Conservation (phyloP, 257 asterid genomes). For the Marsdenia floribunda region DNA sequence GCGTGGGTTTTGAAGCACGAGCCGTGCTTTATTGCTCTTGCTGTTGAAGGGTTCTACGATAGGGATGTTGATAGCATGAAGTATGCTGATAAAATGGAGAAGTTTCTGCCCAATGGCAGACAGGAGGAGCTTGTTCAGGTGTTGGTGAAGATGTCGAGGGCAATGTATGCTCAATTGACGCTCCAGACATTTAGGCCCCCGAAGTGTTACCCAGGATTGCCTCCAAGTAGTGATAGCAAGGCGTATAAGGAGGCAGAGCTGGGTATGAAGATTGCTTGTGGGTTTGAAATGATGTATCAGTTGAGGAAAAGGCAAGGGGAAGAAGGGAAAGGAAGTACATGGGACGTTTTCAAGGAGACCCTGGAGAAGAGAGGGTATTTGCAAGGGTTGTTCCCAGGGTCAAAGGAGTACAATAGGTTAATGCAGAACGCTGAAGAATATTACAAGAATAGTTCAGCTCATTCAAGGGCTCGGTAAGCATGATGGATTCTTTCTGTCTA, state of each 20-base stretch:
- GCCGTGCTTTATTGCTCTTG: constrained; percentile 57
- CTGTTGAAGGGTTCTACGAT: constrained; percentile 84
- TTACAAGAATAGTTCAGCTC: constrained; percentile 54
- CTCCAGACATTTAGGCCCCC: constrained; percentile 90
- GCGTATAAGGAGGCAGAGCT: constrained; percentile 75
- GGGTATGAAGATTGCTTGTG: constrained; percentile 90
- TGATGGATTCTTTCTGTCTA: neutral
- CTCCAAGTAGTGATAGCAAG: constrained; percentile 50
- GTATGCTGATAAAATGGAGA: constrained; percentile 71
- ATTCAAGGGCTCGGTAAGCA: constrained; percentile 52
- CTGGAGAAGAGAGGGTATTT: constrained; percentile 72
- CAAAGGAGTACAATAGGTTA: constrained; percentile 60
- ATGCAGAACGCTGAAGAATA: constrained; percentile 75
- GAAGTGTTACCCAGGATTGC: constrained; percentile 62
- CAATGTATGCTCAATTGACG: constrained; percentile 90
- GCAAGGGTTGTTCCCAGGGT: constrained; percentile 74
- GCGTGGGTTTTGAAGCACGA: constrained; percentile 81
- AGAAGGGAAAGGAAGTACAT: constrained; percentile 88
- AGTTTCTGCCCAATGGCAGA: constrained; percentile 54
- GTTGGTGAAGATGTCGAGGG: constrained; percentile 75
- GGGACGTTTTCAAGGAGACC: constrained; percentile 74
- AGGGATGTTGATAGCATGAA: constrained; percentile 92
- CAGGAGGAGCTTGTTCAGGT: constrained; percentile 69
- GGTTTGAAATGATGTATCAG: constrained; percentile 93
- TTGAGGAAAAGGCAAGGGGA: constrained; percentile 62